These are phyloP conservation scores for Wickerhamiella sergipiensis DNA, from an alignment of 805 yeast genomes.

Conservation along the genomic window DNA sequence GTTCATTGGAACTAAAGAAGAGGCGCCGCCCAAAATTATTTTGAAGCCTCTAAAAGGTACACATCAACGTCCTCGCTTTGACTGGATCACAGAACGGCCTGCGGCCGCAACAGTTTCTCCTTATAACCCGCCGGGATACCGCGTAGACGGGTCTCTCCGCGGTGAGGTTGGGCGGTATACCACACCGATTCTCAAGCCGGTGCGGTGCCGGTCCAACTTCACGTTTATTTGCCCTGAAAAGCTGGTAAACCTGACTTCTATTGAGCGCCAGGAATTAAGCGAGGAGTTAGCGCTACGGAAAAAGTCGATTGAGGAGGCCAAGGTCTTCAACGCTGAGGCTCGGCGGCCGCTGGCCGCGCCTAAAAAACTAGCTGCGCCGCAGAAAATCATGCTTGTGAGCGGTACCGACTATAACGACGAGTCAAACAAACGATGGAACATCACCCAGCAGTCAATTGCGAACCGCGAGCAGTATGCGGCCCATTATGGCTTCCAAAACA, in stretches of 20 bases:
- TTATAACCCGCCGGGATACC: too few relatives aligned
- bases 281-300: background rate
- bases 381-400: background rate
- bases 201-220: too few relatives aligned
- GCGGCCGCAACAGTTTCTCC: too few relatives aligned
- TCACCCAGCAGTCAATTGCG: constrained; percentile 6
- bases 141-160: too few relatives aligned
- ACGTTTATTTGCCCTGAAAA: background rate
- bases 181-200: too few relatives aligned
- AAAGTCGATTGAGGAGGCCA: background rate
- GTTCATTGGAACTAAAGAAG: background rate
- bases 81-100: background rate
- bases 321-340: background rate
- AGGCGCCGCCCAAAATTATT: background rate
- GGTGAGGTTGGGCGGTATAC: too few relatives aligned
- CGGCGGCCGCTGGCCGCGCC: background rate
- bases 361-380: background rate
- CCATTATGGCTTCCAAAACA: constrained; percentile 23
- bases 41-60: background rate
- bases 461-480: constrained; percentile 23
- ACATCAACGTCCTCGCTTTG: background rate
- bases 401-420: background rate
- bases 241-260: background rate
- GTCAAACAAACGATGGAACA: background rate
- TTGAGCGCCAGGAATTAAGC: background rate